Evolutionary conservation across 1,284 basidiomycete species (phyloP).

Genomic region (Phenoliferia sp.): DNA sequence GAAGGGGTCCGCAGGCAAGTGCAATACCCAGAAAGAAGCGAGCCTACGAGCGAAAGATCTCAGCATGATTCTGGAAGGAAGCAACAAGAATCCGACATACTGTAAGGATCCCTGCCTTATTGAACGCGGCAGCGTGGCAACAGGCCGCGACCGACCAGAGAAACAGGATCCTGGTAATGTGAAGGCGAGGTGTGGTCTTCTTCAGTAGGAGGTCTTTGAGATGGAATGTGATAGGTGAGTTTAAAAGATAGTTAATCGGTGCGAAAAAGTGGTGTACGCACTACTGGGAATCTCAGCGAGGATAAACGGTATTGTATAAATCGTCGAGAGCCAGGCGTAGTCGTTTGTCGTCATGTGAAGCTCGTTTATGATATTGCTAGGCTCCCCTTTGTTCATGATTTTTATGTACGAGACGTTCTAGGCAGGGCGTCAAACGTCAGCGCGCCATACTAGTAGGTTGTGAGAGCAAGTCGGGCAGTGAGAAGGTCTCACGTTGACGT

Average conservation of each 20-base stretch:
- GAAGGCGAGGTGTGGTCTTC: conserved; percentile 30
- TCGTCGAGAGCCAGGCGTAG: conserved; percentile 29
- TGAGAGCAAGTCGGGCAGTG: no score
- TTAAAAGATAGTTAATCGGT: no score
- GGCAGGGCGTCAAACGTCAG: neutral
- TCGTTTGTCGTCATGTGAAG: conserved; percentile 35
- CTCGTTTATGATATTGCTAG: conserved; percentile 32
- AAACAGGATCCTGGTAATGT: conserved; percentile 33
- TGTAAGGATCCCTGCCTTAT: conserved; percentile 9
- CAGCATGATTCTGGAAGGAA: conserved; percentile 21
- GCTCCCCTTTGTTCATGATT: conserved; percentile 29
- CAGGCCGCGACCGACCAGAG: conserved; percentile 31
- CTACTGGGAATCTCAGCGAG: conserved; percentile 33
- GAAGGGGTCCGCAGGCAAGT: conserved; percentile 8
- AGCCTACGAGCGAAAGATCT: neutral
- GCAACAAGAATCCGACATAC: conserved; percentile 5
- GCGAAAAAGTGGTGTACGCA: neutral
- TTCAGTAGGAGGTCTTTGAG: conserved; percentile 35
- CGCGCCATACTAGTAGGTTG: neutral
- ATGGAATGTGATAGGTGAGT: no score
- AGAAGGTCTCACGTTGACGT: conserved; percentile 22
- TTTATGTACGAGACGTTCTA: conserved; percentile 20
- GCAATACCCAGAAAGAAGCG: neutral
- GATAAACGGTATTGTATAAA: conserved; percentile 33
- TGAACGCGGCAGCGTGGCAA: conserved; percentile 30